Conservation (phyloP, 805 yeast genomes). For the Blastobotrys robertii region DNA sequence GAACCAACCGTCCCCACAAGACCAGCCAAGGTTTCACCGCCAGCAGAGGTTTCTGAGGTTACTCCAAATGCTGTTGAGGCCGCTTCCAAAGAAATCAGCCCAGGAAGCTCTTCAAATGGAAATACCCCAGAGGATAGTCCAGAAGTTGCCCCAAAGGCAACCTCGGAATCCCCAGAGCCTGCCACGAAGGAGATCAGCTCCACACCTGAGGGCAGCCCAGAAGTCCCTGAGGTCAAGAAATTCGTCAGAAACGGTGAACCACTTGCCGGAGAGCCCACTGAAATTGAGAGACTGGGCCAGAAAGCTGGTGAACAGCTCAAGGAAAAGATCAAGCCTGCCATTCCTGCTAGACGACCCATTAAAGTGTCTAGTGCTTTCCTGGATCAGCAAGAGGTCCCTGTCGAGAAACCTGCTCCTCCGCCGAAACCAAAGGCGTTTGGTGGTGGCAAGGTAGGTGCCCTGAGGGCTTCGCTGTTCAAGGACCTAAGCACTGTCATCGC, state of each 20-base stretch:
- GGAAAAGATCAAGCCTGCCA: not conserved
- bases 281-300: not conserved
- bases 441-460: constrained; percentile 15
- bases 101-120: not conserved
- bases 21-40: not conserved
- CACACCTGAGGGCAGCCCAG: not conserved
- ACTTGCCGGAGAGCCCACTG: not conserved
- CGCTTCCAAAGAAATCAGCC: not conserved
- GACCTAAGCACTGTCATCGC: constrained; percentile 16
- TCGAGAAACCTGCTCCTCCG: constrained; percentile 5
- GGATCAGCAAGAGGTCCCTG: not conserved
- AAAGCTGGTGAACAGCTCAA: not conserved
- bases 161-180: not conserved
- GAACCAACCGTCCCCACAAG: not conserved
- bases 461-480: constrained; percentile 17
- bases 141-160: not conserved
- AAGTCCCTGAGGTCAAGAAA: not conserved
- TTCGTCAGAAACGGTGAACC: not conserved
- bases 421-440: constrained; percentile 18
- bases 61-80: not conserved
- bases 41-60: not conserved
- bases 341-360: not conserved
- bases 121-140: not conserved
- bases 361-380: constrained; percentile 3
- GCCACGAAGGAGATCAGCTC: not conserved